Conservation (phyloP, 2,329 filamentous ascomycete species). For the Penicillium vulpinum region DNA sequence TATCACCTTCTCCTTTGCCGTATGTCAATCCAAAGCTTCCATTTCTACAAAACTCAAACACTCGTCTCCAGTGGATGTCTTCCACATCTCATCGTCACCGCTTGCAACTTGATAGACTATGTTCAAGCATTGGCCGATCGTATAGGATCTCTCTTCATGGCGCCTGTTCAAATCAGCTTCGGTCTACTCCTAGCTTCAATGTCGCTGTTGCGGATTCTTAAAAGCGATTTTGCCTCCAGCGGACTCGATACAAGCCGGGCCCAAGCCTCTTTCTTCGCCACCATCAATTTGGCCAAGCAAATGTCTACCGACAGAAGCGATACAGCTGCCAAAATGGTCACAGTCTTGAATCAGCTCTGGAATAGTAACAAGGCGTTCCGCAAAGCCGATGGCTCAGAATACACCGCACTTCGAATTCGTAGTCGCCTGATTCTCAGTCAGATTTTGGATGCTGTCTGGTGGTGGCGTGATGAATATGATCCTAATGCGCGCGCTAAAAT, state of each 20-base stretch:
- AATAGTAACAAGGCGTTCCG: constrained; percentile 45
- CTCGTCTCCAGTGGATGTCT: constrained; percentile 29
- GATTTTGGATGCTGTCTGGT: constrained; percentile 43
- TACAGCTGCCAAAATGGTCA: constrained; percentile 33
- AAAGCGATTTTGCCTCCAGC: constrained; percentile 29
- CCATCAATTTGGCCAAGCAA: constrained; percentile 41
- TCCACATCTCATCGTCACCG: constrained; percentile 27
- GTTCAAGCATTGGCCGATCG: constrained; percentile 26
- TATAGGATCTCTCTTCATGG: constrained; percentile 22
- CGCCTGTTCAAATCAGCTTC: constrained; percentile 32
- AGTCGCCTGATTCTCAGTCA: constrained; percentile 41
- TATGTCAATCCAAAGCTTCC: constrained; percentile 37
- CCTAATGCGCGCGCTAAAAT: constrained; percentile 20
- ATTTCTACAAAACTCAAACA: constrained; percentile 38
- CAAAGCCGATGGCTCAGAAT: constrained; percentile 39
- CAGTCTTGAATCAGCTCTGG: constrained; percentile 41
- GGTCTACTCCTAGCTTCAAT: constrained; percentile 34
- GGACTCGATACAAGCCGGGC: constrained; percentile 39
- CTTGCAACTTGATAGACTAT: constrained; percentile 34
- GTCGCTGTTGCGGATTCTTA: constrained; percentile 41
- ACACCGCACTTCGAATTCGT: constrained; percentile 39
- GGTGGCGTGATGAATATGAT: constrained; percentile 48
- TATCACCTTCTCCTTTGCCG: constrained; percentile 34
- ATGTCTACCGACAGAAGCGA: constrained; percentile 42
- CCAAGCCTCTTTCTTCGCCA: constrained; percentile 35